These are phyloP conservation scores for Cladosporium sp. DNA, from an alignment of 2,329 filamentous ascomycete species.

Conservation along the genomic window DNA sequence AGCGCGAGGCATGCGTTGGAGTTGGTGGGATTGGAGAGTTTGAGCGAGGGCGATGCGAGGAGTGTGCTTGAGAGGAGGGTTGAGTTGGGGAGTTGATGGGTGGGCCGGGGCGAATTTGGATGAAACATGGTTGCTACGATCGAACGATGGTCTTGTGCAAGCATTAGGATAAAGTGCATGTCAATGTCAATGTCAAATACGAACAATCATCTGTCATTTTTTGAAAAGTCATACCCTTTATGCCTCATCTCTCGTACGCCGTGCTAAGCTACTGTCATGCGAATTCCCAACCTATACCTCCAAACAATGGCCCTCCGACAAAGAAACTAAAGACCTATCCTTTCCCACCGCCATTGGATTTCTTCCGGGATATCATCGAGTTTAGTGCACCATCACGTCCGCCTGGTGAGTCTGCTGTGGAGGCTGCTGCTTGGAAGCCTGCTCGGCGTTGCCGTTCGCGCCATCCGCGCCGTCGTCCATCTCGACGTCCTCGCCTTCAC, in stretches of 20 bases:
- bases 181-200: too few relatives aligned
- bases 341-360: too few relatives aligned
- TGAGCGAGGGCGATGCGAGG: slow-evolving; percentile 61
- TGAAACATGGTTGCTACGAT: too few relatives aligned
- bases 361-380: not conserved
- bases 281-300: slow-evolving; percentile 3
- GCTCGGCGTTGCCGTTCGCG: slow-evolving; percentile 8
- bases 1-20: slow-evolving; percentile 50
- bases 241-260: not conserved
- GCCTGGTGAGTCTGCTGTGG: slow-evolving; percentile 9
- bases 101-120: too few relatives aligned
- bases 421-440: slow-evolving; percentile 10
- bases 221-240: not conserved
- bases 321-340: not conserved
- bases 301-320: slow-evolving; percentile 2
- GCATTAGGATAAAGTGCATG: too few relatives aligned
- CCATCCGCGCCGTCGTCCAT: slow-evolving; percentile 13
- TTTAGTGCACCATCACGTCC: slow-evolving; percentile 25
- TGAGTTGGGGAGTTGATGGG: slow-evolving; percentile 36
- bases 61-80: slow-evolving; percentile 61
- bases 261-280: not conserved
- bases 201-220: too few relatives aligned
- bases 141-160: too few relatives aligned
- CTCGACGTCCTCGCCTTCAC: slow-evolving; percentile 22
- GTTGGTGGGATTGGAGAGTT: slow-evolving; percentile 52